phyloP scores from a whole-genome alignment of 306 rosid species.

The Abrus pulchellus region DNA sequence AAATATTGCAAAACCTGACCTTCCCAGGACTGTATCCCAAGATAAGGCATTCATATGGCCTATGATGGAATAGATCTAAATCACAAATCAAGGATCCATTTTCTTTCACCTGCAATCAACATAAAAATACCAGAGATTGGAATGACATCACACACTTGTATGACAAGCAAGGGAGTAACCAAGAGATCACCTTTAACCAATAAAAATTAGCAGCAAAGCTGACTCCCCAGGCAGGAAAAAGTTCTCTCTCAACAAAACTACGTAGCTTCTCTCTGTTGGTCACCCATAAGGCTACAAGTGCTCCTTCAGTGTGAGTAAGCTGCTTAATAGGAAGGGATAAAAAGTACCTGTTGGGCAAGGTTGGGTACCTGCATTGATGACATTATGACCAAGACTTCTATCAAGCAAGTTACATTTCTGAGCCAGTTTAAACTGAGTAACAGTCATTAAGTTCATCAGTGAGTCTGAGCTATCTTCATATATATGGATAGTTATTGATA shows the following conservation, averaged over 20 bases:
- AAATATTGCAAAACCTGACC: slow-evolving; percentile 53
- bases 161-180: slow-evolving; percentile 34
- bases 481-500: too few species aligned
- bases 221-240: slow-evolving; percentile 93
- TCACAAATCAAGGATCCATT: slow-evolving; percentile 80
- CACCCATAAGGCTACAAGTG: slow-evolving; percentile 90
- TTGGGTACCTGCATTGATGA: slow-evolving; percentile 75
- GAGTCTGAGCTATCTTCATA: neutral
- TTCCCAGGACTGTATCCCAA: slow-evolving; percentile 76
- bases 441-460: slow-evolving; percentile 19
- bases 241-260: slow-evolving; percentile 79
- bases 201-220: slow-evolving; percentile 69
- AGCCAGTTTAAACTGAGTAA: slow-evolving; percentile 25
- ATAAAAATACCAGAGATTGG: slow-evolving; percentile 41
- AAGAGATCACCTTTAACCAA: slow-evolving; percentile 84
- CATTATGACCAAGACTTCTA: neutral
- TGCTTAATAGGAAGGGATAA: slow-evolving; percentile 83
- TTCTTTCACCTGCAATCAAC: slow-evolving; percentile 74
- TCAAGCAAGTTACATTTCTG: slow-evolving; percentile 25
- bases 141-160: slow-evolving; percentile 32
- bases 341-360: slow-evolving; percentile 83
- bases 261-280: slow-evolving; percentile 95
- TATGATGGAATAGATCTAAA: slow-evolving; percentile 90
- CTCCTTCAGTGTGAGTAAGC: slow-evolving; percentile 79
- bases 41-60: slow-evolving; percentile 89